Evolutionary conservation across 2,329 filamentous ascomycete species (phyloP).

Genomic region (Aspergillus pseudoglaucus): DNA sequence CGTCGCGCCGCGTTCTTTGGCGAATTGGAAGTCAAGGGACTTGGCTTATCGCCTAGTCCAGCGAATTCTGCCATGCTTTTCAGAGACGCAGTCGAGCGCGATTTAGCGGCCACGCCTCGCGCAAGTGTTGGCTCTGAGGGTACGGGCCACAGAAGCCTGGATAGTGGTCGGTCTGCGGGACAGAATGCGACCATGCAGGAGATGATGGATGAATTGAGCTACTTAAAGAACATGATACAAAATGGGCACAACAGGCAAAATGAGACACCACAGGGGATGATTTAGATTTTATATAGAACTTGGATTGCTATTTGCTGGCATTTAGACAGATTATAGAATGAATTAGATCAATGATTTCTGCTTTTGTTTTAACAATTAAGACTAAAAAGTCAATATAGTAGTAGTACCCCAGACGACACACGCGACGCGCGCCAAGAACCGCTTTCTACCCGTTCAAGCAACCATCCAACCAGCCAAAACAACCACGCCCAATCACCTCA

Average conservation of each 20-base stretch:
- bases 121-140: neutral
- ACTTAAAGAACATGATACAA: conserved; percentile 44
- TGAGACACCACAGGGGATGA: conserved; percentile 8
- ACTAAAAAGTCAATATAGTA: too few relatives aligned
- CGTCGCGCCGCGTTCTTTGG: conserved; percentile 32
- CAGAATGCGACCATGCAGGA: conserved; percentile 40
- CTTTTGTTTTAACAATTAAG: too few relatives aligned
- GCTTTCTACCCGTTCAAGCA: neutral
- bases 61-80: conserved; percentile 15
- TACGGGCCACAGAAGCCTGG: conserved; percentile 7
- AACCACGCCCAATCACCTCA: neutral
- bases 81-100: conserved; percentile 2
- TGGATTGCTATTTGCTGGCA: too few relatives aligned
- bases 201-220: conserved; percentile 47
- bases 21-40: conserved; percentile 22
- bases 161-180: conserved; percentile 16
- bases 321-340: neutral
- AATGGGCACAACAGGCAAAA: conserved; percentile 12
- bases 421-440: neutral
- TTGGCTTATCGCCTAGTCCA: conserved; percentile 20
- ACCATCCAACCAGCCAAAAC: neutral
- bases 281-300: conserved; percentile 1
- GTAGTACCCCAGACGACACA: neutral
- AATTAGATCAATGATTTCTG: neutral
- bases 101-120: neutral